Percentiles rank a stretch among this genome's conserved stretches.
These are phyloP conservation scores for Geotrichum australiense DNA, from an alignment of 1,139 yeast species.

Conservation along the genomic window DNA sequence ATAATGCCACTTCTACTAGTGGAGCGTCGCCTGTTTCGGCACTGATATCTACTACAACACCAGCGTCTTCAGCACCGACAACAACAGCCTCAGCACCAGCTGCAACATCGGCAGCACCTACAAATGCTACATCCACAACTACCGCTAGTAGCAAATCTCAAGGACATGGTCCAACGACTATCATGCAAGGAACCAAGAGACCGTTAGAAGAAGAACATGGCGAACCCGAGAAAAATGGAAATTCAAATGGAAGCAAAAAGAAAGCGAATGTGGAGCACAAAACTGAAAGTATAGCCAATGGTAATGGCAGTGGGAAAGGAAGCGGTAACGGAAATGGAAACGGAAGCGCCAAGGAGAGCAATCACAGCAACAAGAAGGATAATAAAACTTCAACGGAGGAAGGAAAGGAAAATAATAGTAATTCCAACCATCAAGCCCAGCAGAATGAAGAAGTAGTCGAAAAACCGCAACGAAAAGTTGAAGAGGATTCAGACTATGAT, in stretches of 20 bases:
- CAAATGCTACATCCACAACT: neutral
- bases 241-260: neutral
- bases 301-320: slow-evolving; percentile 2
- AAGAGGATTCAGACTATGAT: slow-evolving; percentile 80
- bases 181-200: neutral
- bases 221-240: neutral
- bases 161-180: neutral
- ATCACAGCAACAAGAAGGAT: neutral
- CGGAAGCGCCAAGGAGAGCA: slow-evolving; percentile 1
- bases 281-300: neutral
- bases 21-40: too few relatives aligned
- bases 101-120: neutral
- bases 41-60: neutral
- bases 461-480: slow-evolving; percentile 67
- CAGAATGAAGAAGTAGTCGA: slow-evolving; percentile 38
- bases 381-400: neutral
- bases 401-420: slow-evolving; percentile 14
- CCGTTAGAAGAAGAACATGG: neutral
- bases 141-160: neutral
- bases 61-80: neutral
- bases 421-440: slow-evolving; percentile 18
- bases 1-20: neutral
- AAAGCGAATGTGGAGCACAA: too few relatives aligned
- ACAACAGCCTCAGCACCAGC: neutral
- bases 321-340: slow-evolving; percentile 1